phyloP scores from a whole-genome alignment of 176 grass and related monocot genomes.

The Guadua angustifolia region DNA sequence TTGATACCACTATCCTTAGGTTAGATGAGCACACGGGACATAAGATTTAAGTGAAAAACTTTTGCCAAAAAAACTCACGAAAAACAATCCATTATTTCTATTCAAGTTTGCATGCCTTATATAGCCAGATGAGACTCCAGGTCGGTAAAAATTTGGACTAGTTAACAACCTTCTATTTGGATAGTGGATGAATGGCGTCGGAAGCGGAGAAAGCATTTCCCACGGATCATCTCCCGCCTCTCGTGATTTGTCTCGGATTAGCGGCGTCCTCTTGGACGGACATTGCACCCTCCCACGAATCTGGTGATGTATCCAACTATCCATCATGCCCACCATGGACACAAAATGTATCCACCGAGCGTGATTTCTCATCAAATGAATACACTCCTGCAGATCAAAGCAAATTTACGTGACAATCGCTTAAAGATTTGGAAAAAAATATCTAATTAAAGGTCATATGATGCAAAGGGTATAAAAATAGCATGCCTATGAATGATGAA shows the following conservation, averaged over 20 bases:
- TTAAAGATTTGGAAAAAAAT: background rate
- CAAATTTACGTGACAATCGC: background rate
- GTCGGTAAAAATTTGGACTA: no score
- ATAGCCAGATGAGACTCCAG: no score
- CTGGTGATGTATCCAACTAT: conserved; percentile 96
- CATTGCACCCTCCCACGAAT: conserved; percentile 94
- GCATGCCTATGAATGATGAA: background rate
- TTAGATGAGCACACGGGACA: no score
- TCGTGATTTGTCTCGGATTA: conserved; percentile 69
- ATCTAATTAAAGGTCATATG: background rate
- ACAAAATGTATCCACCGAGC: conserved; percentile 90
- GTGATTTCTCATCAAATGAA: conserved; percentile 68
- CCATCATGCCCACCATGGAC: conserved; percentile 90
- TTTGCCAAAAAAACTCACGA: no score
- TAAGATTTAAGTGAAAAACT: no score
- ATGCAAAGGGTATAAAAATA: background rate
- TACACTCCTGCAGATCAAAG: conserved; percentile 66
- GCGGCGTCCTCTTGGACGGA: conserved; percentile 63
- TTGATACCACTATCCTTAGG: no score
- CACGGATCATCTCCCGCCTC: conserved; percentile 70
- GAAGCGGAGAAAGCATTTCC: conserved; percentile 86
- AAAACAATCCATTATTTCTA: no score
- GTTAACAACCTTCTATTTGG: no score
- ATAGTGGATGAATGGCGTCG: conserved; percentile 90
- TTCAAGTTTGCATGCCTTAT: no score